A percentile compares a stretch with the other conserved stretches of the same genome.
Evolutionary conservation across 2,329 filamentous ascomycete genomes (phyloP).

Genomic region (Fusarium nodosum): DNA sequence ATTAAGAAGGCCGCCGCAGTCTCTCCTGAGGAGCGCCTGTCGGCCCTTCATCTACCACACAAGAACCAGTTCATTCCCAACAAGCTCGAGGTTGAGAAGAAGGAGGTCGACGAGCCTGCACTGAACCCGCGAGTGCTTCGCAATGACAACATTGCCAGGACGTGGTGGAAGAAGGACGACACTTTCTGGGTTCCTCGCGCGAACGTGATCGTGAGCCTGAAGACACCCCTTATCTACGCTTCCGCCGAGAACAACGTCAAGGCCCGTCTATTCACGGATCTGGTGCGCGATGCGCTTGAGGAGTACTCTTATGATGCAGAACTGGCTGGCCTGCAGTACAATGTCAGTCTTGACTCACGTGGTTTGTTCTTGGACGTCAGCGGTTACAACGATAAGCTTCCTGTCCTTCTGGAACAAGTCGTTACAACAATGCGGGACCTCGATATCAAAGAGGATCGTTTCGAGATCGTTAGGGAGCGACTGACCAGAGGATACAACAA

Average conservation of each 20-base stretch:
- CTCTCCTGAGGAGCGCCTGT: conserved; percentile 69
- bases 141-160: conserved; percentile 82
- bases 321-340: conserved; percentile 88
- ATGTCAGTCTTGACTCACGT: conserved; percentile 76
- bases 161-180: conserved; percentile 99
- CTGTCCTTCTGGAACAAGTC: conserved; percentile 91
- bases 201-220: conserved; percentile 83
- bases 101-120: conserved; percentile 81
- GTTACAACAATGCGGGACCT: conserved; percentile 86
- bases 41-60: conserved; percentile 86
- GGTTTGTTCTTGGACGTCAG: conserved; percentile 84
- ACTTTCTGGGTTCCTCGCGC: conserved; percentile 98
- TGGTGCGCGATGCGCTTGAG: conserved; percentile 88
- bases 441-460: conserved; percentile 86
- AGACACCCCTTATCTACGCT: conserved; percentile 82
- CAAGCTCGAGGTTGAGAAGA: conserved; percentile 94
- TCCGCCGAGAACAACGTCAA: conserved; percentile 85
- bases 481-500: conserved; percentile 83
- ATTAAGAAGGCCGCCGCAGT: conserved; percentile 74
- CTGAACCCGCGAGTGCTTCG: conserved; percentile 84
- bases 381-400: conserved; percentile 97
- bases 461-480: conserved; percentile 91
- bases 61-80: conserved; percentile 97
- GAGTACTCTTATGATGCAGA: conserved; percentile 98
- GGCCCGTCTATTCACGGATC: conserved; percentile 82